Evolutionary conservation across 164 flowering plant genomes (phyloP).

Genomic region (Nelumbo lutea): DNA sequence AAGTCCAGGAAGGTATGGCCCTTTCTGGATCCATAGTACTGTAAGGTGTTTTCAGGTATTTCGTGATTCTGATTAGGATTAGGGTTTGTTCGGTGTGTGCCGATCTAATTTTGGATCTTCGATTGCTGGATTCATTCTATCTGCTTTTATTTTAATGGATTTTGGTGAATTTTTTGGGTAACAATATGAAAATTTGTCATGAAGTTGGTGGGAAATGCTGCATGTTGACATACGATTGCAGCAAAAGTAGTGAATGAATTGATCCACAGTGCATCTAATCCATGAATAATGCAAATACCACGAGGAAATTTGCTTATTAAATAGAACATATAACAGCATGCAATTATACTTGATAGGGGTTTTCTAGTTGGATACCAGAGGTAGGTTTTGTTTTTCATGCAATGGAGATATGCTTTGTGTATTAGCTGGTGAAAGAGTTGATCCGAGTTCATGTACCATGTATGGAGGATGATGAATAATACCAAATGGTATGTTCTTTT

Average conservation of each 20-base stretch:
- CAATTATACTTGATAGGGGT: too few species aligned
- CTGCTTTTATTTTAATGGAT: neutral
- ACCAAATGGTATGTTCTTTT: neutral
- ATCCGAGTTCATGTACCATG: neutral
- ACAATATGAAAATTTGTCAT: neutral
- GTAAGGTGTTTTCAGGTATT: neutral
- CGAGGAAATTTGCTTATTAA: neutral
- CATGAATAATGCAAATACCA: neutral
- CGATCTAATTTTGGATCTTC: slow-evolving; percentile 13
- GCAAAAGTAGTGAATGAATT: neutral
- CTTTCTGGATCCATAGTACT: slow-evolving; percentile 7
- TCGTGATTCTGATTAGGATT: neutral
- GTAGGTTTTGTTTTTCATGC: neutral
- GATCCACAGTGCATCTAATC: neutral
- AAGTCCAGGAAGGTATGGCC: slow-evolving; percentile 73
- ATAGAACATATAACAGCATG: neutral
- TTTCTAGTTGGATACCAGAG: neutral
- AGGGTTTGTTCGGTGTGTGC: neutral
- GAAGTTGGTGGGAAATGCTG: neutral
- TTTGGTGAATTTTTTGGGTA: neutral
- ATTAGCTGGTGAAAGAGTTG: neutral
- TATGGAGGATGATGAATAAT: neutral
- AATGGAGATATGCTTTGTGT: neutral
- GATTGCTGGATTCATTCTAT: neutral
- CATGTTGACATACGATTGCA: neutral